A percentile compares a stretch with the other conserved stretches of the same genome.
These are phyloP conservation scores for Diplocarpon rosae DNA, from an alignment of 2,329 filamentous ascomycete species.

Conservation along the genomic window DNA sequence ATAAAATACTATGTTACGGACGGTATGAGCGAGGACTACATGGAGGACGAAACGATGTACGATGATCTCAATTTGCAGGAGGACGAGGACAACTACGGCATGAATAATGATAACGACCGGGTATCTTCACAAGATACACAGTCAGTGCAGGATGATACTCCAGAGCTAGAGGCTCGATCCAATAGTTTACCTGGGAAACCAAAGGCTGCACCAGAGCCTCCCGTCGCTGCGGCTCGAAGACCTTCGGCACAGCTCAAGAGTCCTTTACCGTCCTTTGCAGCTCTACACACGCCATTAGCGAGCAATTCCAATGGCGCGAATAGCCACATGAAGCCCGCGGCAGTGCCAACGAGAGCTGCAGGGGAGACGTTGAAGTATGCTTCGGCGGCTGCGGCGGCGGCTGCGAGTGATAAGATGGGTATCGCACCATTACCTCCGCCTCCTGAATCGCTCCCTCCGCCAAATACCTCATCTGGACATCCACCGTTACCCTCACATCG, in stretches of 20 bases:
- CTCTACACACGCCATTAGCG: conserved; percentile 64
- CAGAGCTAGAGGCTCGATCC: conserved; percentile 44
- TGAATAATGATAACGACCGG: conserved; percentile 69
- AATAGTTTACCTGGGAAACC: conserved; percentile 37
- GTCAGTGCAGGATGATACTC: conserved; percentile 75
- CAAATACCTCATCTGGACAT: conserved; percentile 29
- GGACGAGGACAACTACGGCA: conserved; percentile 79
- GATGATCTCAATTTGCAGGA: conserved; percentile 88
- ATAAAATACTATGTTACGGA: conserved; percentile 94
- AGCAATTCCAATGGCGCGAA: conserved; percentile 49
- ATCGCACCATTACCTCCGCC: conserved; percentile 91
- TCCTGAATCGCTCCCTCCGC: conserved; percentile 49
- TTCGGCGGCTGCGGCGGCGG: conserved; percentile 86
- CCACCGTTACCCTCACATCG: conserved; percentile 30
- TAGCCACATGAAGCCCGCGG: conserved; percentile 81
- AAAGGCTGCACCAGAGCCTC: conserved; percentile 47
- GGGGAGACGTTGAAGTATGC: conserved; percentile 94
- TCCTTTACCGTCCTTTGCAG: conserved; percentile 83
- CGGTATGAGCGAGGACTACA: conserved; percentile 78
- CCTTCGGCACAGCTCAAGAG: conserved; percentile 90
- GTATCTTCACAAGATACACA: conserved; percentile 93
- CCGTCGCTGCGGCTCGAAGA: conserved; percentile 47
- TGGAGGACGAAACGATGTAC: conserved; percentile 91
- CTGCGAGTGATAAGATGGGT: conserved; percentile 84
- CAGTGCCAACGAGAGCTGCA: conserved; percentile 70